A percentile compares a stretch with the other conserved stretches of the same genome.
Evolutionary conservation across 2,329 filamentous ascomycete species (phyloP).

Genomic region (Venturia oleaginea): DNA sequence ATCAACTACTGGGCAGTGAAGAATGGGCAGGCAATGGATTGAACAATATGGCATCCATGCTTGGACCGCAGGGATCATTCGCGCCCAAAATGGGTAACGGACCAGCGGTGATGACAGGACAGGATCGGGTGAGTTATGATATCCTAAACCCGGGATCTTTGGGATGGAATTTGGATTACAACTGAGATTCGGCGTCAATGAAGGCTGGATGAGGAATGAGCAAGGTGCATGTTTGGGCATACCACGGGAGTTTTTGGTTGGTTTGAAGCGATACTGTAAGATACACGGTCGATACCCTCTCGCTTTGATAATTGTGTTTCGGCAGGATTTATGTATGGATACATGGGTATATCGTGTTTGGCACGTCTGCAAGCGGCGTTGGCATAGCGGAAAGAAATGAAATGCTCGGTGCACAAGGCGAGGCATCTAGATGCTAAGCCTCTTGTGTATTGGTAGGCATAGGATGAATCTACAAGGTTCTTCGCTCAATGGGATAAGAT

Average conservation of each 20-base stretch:
- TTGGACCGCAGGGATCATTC: background rate
- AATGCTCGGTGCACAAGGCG: background rate
- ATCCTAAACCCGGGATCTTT: constrained; percentile 8
- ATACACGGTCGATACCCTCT: constrained; percentile 4
- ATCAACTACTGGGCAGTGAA: constrained; percentile 30
- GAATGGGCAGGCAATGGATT: constrained; percentile 30
- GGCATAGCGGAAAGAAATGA: background rate
- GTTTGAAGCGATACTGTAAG: background rate
- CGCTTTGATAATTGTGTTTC: background rate
- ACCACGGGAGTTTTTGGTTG: background rate
- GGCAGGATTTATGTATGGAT: background rate
- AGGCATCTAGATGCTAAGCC: too few relatives aligned
- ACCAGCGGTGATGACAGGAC: background rate
- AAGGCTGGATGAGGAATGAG: background rate
- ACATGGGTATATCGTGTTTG: too few relatives aligned
- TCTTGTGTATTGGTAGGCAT: too few relatives aligned
- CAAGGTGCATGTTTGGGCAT: background rate
- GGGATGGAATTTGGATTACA: constrained; percentile 11
- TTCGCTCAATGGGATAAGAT: too few relatives aligned
- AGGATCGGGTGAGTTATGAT: constrained; percentile 7
- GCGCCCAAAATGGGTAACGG: background rate
- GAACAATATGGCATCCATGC: background rate
- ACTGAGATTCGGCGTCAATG: background rate
- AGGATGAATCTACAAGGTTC: too few relatives aligned
- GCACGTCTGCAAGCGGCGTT: too few relatives aligned